Evolutionary conservation across 768 basidiomycete species (phyloP), one percentile per base, ranked within the genome.

Genomic region (Xerocomellus intermedius): DNA sequence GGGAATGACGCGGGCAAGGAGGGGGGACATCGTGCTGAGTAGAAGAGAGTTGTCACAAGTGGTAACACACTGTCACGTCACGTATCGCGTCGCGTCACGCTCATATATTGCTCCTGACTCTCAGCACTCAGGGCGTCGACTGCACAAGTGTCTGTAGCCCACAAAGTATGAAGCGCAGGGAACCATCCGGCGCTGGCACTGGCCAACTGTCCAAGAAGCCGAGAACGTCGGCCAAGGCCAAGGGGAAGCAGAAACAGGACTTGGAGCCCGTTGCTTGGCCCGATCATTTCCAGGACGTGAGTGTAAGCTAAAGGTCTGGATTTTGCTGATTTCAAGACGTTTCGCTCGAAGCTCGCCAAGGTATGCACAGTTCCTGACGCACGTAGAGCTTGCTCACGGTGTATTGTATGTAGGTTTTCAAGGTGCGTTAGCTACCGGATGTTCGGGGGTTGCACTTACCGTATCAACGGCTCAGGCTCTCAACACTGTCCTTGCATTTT

Each of bases 401-500:
- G 12, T 24, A 10, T 43, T 5, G 2, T 42, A 22, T 35, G 19
- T 49, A 82, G 76, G 72, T 82, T 22, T 77, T 74, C 69, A 76
- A 81, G 72, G 77, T 75, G 58, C 50, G 66, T 46, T 44, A 41
- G 22, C 35, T 38, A 17, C 17, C 21, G 2, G 13, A 28, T 2
- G 14, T 46, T 26, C 49, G 0, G 16, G 22, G 8, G 24, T 44
- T 48, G 35, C 37, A 17, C 6, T 26, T 37, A 17, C 28, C 22
- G 36, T 30, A 4, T 46, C 12, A 17, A 53, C 6, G 16, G 13
- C 14, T 37, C 48, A 95, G 90, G 90, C 92, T 10, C 74, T 95
- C 44, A 95, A 94, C 62, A 91, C 92, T 14, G 90, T 96, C 5
- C 79, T 94, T 38, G 92, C 89, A 0, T 96, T 96, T 64, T 80